Conservation (phyloP, 495 filamentous ascomycete genomes). For the Hyaloscypha variabilis region DNA sequence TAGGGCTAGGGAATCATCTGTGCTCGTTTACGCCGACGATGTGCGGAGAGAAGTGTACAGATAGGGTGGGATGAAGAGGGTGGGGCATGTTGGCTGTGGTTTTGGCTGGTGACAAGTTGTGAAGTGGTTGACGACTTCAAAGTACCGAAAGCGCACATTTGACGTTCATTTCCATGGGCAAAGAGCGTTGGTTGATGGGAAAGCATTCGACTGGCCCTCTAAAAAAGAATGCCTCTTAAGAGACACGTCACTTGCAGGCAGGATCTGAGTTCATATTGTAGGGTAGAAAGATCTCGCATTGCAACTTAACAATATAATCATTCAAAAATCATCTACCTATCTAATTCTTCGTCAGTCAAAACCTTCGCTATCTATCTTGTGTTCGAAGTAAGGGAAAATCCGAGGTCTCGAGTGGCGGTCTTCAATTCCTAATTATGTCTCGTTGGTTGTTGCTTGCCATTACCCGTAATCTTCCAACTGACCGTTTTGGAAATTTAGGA, state of each 20-base stretch:
- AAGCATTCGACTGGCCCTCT: not conserved
- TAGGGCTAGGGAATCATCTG: constrained; percentile 36
- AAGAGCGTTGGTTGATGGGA: not conserved
- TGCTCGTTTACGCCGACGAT: constrained; percentile 42
- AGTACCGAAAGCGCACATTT: not conserved
- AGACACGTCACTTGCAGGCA: too few relatives aligned
- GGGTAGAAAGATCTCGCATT: too few relatives aligned
- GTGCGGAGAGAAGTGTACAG: constrained; percentile 35
- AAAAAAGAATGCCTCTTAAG: not conserved
- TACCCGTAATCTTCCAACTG: not conserved
- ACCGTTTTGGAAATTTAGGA: not conserved
- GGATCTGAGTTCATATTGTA: too few relatives aligned
- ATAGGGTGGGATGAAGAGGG: constrained; percentile 9
- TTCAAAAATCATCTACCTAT: too few relatives aligned
- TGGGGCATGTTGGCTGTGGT: not conserved
- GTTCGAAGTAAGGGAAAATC: too few relatives aligned
- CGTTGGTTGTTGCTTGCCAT: not conserved
- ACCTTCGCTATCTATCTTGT: too few relatives aligned
- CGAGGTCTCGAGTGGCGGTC: too few relatives aligned
- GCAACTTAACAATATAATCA: too few relatives aligned
- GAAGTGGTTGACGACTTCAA: not conserved
- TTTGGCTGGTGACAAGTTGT: too few relatives aligned
- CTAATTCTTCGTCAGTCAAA: too few relatives aligned
- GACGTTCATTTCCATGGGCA: not conserved
- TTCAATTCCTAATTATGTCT: not conserved